Conservation (phyloP, 805 yeast species). For the Kazachstania taianensis region DNA sequence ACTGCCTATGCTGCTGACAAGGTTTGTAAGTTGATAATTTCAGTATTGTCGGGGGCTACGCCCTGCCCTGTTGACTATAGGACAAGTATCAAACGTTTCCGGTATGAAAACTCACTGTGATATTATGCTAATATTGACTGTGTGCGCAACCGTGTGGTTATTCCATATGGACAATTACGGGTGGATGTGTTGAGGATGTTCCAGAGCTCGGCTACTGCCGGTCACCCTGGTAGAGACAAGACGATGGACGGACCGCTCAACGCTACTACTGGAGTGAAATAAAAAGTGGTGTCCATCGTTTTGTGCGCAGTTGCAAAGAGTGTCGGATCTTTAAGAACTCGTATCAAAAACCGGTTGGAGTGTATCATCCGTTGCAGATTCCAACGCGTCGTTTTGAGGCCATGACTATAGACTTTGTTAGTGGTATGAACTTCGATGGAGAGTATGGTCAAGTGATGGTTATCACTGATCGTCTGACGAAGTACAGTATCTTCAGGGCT, state of each 20-base stretch:
- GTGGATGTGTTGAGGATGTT: background rate
- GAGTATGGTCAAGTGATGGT: background rate
- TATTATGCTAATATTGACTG: background rate
- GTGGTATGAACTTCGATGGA: background rate
- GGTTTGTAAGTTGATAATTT: too few species aligned
- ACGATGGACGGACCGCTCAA: background rate
- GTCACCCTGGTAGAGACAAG: slow-evolving; percentile 1
- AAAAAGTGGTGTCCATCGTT: background rate
- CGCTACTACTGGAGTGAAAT: slow-evolving; percentile 1
- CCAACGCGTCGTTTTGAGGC: slow-evolving; percentile 1
- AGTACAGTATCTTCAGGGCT: background rate
- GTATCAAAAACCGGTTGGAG: too few species aligned
- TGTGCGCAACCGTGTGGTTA: background rate
- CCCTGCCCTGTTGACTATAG: too few species aligned
- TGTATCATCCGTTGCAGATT: background rate
- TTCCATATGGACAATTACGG: too few species aligned
- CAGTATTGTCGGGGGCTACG: too few species aligned
- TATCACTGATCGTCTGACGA: background rate
- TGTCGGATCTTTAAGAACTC: background rate
- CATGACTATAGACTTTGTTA: slow-evolving; percentile 1
- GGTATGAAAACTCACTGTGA: background rate
- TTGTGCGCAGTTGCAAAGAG: background rate
- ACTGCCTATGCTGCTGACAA: too few species aligned
- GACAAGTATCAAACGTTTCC: too few species aligned
- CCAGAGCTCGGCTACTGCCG: background rate